Evolutionary conservation across 352 stramenopile genomes (phyloP).

Genomic region (Pythium periplocum): DNA sequence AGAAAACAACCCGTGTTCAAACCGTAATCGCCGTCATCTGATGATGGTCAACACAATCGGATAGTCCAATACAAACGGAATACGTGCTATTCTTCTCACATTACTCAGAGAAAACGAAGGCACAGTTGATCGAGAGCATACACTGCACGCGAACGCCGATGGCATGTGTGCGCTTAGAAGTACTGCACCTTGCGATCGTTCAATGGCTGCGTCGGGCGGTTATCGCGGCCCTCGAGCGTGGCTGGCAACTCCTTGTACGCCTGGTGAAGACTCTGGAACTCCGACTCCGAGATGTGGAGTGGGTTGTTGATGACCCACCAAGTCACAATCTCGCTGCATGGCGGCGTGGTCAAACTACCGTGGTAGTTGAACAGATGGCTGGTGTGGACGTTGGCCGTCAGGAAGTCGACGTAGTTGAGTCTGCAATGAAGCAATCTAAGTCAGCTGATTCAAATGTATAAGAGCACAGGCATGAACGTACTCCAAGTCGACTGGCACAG

Average conservation of each 20-base stretch:
- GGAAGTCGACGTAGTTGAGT: conserved; percentile 52
- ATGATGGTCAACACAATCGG: too few species aligned
- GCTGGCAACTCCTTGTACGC: conserved; percentile 29
- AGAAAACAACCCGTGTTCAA: too few species aligned
- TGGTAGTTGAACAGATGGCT: conserved; percentile 64
- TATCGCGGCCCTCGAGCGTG: conserved; percentile 32
- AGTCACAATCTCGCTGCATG: conserved; percentile 50
- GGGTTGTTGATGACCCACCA: conserved; percentile 61
- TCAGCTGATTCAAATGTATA: neutral
- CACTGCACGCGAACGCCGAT: too few species aligned
- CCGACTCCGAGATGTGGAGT: conserved; percentile 32
- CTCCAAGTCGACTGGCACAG: conserved; percentile 29
- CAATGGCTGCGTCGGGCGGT: conserved; percentile 43
- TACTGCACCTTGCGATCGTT: conserved; percentile 45
- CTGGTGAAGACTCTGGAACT: conserved; percentile 27
- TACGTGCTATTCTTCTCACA: too few species aligned
- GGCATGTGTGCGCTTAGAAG: conserved; percentile 20
- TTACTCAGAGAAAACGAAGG: too few species aligned
- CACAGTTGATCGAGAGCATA: too few species aligned
- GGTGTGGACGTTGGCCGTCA: conserved; percentile 39
- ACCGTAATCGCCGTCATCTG: too few species aligned
- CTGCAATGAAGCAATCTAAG: conserved; percentile 10
- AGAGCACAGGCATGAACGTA: conserved; percentile 9
- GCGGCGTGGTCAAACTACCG: conserved; percentile 53
- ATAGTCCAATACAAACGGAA: too few species aligned